Conservation (phyloP, 768 basidiomycete species). For the Tubosaeta sp. region DNA sequence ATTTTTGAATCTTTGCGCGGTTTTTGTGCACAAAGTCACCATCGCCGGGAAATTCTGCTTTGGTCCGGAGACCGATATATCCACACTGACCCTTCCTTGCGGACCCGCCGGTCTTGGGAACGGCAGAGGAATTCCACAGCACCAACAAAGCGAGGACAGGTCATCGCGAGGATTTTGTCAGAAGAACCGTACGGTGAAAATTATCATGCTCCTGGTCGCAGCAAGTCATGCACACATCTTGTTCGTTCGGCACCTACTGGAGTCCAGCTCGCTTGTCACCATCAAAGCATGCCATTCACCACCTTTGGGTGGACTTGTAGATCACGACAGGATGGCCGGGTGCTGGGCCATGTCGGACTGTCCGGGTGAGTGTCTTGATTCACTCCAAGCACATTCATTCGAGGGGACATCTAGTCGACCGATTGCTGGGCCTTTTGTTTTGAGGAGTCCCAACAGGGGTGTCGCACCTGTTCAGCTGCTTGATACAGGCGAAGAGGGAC, state of each 20-base stretch:
- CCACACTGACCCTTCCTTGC: constrained; percentile 1
- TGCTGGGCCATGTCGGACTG: constrained; percentile 12
- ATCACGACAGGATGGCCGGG: neutral
- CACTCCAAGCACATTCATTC: constrained; percentile 26
- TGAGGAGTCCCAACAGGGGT: neutral
- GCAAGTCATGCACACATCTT: constrained; percentile 19
- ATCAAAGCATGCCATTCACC: constrained; percentile 13
- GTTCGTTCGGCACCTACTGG: constrained; percentile 24
- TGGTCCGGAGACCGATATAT: constrained; percentile 3
- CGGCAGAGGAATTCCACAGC: constrained; percentile 1
- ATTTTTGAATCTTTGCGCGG: neutral
- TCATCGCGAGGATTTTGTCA: constrained; percentile 9
- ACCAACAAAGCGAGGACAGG: neutral
- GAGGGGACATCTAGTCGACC: constrained; percentile 17
- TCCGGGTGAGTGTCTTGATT: constrained; percentile 30
- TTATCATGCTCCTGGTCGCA: constrained; percentile 18
- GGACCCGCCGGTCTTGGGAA: neutral
- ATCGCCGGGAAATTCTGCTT: neutral
- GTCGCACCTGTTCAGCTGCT: constrained; percentile 4
- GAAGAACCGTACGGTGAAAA: constrained; percentile 25
- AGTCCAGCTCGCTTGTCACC: constrained; percentile 11
- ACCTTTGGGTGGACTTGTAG: neutral
- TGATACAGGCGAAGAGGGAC: neutral
- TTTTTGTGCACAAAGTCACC: neutral
- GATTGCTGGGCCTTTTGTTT: constrained; percentile 1